phyloP scores from a whole-genome alignment of 306 rosid species.

The Mucuna pruriens region DNA sequence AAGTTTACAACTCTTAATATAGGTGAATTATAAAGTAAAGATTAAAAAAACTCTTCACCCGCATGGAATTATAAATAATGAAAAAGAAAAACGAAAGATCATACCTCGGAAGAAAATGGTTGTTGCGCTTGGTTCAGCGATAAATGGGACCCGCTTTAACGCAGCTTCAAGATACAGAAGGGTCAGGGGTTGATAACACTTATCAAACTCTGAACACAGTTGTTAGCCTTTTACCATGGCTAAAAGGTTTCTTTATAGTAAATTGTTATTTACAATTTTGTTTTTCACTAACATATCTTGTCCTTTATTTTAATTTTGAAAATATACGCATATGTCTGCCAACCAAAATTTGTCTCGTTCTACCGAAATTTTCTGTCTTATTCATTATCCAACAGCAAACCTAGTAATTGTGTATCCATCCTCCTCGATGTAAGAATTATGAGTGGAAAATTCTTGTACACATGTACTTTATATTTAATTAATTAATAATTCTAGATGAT shows the following conservation, averaged over 20 bases:
- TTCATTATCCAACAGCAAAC: not conserved
- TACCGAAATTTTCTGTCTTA: not conserved
- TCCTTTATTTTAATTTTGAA: not conserved
- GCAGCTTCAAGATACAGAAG: slow-evolving; percentile 31
- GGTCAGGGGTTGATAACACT: not conserved
- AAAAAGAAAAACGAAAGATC: not conserved
- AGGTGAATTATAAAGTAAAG: too few relatives aligned
- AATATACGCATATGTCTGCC: not conserved
- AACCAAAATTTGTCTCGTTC: not conserved
- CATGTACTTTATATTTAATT: not conserved
- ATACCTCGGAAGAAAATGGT: slow-evolving; percentile 1
- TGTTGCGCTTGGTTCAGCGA: slow-evolving; percentile 41
- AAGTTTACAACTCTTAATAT: not conserved
- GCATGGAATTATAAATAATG: too few relatives aligned
- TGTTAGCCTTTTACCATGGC: not conserved
- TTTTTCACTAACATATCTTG: not conserved
- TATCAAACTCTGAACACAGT: not conserved
- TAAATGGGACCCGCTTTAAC: slow-evolving; percentile 38
- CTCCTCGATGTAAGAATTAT: not conserved
- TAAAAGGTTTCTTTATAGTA: not conserved
- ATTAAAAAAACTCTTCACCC: too few relatives aligned
- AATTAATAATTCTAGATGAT: not conserved
- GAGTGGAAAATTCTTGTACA: not conserved
- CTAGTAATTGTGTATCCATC: not conserved
- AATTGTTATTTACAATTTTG: not conserved